Conservation (phyloP, 169 alveolate species). For the Cyclospora cayetanensis region DNA sequence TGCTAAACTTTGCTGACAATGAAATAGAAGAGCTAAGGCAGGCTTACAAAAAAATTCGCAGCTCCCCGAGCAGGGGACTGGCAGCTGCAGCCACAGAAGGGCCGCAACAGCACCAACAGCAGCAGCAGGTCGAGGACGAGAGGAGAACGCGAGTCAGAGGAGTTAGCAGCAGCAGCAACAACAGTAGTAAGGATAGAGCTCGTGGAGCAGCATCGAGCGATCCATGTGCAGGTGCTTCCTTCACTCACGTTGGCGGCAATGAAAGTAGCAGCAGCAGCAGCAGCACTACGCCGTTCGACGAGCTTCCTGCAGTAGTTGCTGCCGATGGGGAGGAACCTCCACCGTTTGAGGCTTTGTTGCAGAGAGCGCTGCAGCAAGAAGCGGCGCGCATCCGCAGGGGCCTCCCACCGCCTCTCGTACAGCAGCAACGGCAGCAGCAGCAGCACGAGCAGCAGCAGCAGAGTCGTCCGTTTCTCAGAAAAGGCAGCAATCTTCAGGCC, state of each 20-base stretch:
- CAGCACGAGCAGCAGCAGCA: conserved; percentile 8
- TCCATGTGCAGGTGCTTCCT: background rate
- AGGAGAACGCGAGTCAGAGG: too few species aligned
- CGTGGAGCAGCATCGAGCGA: background rate
- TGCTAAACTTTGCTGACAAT: background rate
- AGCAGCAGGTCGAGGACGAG: too few species aligned
- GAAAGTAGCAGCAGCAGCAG: conserved; percentile 18
- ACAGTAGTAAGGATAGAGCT: background rate
- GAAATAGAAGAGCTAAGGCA: background rate
- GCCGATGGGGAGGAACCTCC: background rate
- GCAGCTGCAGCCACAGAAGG: background rate
- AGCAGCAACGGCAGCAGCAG: background rate
- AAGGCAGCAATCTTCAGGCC: background rate
- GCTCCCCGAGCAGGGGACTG: background rate
- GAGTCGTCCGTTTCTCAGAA: background rate
- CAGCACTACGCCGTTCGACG: background rate
- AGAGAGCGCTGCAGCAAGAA: background rate
- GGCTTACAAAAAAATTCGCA: background rate
- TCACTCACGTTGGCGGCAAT: background rate
- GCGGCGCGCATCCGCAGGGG: background rate
- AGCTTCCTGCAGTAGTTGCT: background rate
- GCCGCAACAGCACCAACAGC: background rate
- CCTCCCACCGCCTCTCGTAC: background rate
- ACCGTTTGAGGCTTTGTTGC: background rate
- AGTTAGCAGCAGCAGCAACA: background rate